Conservation (phyloP, 139 green algal species). For the Chlorokybus atmophyticus region DNA sequence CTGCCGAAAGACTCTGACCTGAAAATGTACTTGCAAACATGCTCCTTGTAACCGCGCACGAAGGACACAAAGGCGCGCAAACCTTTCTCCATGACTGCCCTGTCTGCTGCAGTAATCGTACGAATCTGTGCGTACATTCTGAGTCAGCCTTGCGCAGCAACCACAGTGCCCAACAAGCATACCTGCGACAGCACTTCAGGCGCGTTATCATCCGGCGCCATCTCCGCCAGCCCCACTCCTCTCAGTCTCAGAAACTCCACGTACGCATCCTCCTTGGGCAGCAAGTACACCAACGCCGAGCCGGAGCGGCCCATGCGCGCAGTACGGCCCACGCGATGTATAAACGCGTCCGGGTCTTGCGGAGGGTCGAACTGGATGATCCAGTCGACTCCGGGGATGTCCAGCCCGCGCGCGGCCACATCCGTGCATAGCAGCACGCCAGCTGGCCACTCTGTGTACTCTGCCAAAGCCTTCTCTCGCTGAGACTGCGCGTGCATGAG, state of each 20-base stretch:
- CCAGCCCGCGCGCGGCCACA: constrained; percentile 78
- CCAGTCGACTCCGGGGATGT: constrained; percentile 60
- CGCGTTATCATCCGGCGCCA: neutral
- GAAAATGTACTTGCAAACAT: constrained; percentile 92
- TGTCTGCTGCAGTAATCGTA: constrained; percentile 40
- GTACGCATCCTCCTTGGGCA: constrained; percentile 65
- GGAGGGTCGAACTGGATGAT: constrained; percentile 50
- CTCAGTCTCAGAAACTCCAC: constrained; percentile 73
- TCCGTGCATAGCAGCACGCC: constrained; percentile 80
- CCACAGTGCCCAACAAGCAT: no score
- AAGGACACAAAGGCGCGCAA: constrained; percentile 82
- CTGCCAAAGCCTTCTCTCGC: constrained; percentile 49
- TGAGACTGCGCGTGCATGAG: constrained; percentile 50
- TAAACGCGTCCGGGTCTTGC: constrained; percentile 71
- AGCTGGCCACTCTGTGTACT: constrained; percentile 34
- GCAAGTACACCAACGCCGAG: constrained; percentile 54
- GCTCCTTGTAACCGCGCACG: constrained; percentile 92
- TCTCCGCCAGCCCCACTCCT: constrained; percentile 37
- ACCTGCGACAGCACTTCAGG: neutral
- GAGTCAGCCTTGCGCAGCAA: no score
- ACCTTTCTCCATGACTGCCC: constrained; percentile 83
- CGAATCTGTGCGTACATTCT: no score
- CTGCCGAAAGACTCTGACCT: no score
- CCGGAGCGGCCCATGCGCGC: constrained; percentile 76
- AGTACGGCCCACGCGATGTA: constrained; percentile 74